Conservation (phyloP, 768 basidiomycete species). For the Russula ochroleuca region DNA sequence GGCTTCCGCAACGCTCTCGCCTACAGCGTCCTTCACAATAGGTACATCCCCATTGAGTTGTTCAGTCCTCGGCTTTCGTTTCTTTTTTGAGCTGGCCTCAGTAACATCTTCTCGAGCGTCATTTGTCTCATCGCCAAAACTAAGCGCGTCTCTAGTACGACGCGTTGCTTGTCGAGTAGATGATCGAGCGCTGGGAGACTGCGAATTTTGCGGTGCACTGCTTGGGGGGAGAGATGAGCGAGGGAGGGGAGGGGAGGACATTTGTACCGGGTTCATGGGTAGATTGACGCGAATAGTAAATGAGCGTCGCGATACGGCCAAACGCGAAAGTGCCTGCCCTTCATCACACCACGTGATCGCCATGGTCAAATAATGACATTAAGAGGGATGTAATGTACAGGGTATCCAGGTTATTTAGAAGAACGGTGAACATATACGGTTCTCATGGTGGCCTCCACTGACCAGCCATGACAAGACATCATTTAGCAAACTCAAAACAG, state of each 20-base stretch:
- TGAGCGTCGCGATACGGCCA: conserved; percentile 29
- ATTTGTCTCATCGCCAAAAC: conserved; percentile 44
- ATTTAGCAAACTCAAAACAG: conserved; percentile 10
- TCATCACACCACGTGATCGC: conserved; percentile 30
- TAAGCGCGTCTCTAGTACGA: conserved; percentile 34
- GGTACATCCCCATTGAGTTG: conserved; percentile 66
- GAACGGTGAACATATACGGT: not conserved
- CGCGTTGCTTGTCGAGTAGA: conserved; percentile 32
- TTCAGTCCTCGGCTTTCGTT: conserved; percentile 40
- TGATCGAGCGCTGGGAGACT: conserved; percentile 36
- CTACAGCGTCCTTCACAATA: conserved; percentile 88
- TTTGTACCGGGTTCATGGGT: conserved; percentile 50
- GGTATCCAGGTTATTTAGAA: conserved; percentile 12
- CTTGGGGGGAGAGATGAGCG: conserved; percentile 52
- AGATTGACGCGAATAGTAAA: conserved; percentile 18
- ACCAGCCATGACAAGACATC: conserved; percentile 7
- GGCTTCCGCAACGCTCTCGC: conserved; percentile 89
- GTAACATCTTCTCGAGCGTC: conserved; percentile 39
- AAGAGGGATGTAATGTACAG: conserved; percentile 13
- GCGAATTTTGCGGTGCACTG: conserved; percentile 42
- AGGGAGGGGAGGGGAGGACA: conserved; percentile 54
- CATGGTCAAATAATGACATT: not conserved
- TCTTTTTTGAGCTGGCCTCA: conserved; percentile 37
- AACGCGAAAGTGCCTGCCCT: conserved; percentile 48
- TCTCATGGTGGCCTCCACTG: not conserved